Evolutionary conservation across 352 stramenopile genomes (phyloP), one percentile per base, ranked within the genome.

Genomic region (Hyphochytrium catenoides): DNA sequence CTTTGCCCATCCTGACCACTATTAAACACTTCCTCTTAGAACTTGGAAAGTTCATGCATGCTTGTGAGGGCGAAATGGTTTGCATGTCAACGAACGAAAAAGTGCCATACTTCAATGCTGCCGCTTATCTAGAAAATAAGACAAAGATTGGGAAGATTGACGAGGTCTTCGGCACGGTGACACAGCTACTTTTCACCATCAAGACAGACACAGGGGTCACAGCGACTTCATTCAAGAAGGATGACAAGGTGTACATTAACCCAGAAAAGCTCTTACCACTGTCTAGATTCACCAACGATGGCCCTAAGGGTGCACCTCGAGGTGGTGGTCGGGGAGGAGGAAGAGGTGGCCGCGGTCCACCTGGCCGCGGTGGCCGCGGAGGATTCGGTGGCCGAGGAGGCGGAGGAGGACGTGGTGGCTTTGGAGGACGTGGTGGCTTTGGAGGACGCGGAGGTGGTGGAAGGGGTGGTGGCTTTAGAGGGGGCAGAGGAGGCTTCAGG

Each of bases 101-200:
- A 56, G 73, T 98, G 43, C 91, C 91, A 17, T 97, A 98, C 57
- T 98, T 98, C 48, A 98, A 98, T 53, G 89, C 91, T 16, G 78
- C 75, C 31, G 70, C 91, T 16, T 98, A 94, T 67, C 63, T 97
- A 2, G 83, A 97, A 52, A 98, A 96, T 67, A 98, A 97, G 64
- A 93, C 81, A 43, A 89, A 93, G 51, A 94, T 98, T 46, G 91
- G 91, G 44, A 97, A 97, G 54, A 71, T 98, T 18, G 89, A 97
- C 56, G 91, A 98, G 62, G 94, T 98, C 52, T 74, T 98, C 28
- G 89, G 88, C 27, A 86, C 85, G 31, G 91, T 96, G 43, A 87
- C 94, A 46, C 65, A 95, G 34, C 72, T 89, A 36, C 81, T 83
- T 62, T 95, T 97, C 56, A 96, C 85, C 27, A 61, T 96, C 31